A percentile compares a stretch with the other conserved stretches of the same genome.
These are phyloP conservation scores for Crepidotus sp. DNA, from an alignment of 1,284 basidiomycete species.

Conservation along the genomic window DNA sequence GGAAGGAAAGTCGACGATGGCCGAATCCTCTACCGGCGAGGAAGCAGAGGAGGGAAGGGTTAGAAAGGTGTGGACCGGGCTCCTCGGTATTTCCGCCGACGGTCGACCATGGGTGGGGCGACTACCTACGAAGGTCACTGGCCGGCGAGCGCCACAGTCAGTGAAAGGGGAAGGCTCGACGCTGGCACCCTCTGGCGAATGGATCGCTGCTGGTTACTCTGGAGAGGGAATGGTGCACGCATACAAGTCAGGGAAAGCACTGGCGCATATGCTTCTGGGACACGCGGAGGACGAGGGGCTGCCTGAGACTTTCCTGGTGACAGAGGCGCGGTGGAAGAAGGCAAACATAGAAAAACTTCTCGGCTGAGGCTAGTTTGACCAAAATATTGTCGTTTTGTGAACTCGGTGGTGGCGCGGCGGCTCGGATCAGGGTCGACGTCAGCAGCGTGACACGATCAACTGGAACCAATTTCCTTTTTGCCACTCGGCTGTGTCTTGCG, in stretches of 20 bases:
- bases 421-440: too few relatives aligned
- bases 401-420: too few relatives aligned
- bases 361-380: neutral
- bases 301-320: slow-evolving; percentile 43
- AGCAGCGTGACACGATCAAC: neutral
- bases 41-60: slow-evolving; percentile 31
- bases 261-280: slow-evolving; percentile 49
- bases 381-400: too few relatives aligned
- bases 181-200: slow-evolving; percentile 36
- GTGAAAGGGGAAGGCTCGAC: slow-evolving; percentile 4
- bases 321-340: slow-evolving; percentile 38
- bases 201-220: slow-evolving; percentile 50
- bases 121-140: slow-evolving; percentile 33
- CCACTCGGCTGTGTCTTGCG: too few relatives aligned
- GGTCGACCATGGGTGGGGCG: slow-evolving; percentile 49
- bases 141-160: slow-evolving; percentile 15
- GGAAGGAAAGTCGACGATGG: slow-evolving; percentile 17
- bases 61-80: slow-evolving; percentile 50
- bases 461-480: too few relatives aligned
- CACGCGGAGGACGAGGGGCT: slow-evolving; percentile 33
- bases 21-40: slow-evolving; percentile 14
- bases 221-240: slow-evolving; percentile 65
- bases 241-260: slow-evolving; percentile 48
- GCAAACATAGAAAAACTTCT: slow-evolving; percentile 21
- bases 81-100: slow-evolving; percentile 48